Conservation (phyloP, 345 rosid genomes). For the Arabis alpina region DNA sequence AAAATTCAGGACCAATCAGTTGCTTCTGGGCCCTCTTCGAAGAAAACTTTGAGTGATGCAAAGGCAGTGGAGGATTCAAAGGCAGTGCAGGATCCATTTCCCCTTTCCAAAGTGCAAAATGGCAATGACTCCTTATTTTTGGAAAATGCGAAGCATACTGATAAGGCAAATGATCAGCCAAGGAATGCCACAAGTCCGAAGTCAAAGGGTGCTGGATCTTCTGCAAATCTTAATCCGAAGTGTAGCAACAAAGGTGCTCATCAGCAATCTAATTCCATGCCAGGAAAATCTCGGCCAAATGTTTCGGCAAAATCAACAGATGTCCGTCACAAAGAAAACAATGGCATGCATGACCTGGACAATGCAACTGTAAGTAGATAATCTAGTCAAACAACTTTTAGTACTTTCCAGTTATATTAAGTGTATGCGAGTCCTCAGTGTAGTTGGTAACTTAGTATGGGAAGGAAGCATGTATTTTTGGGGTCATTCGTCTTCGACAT, state of each 20-base stretch:
- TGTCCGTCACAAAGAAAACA: conserved; percentile 56
- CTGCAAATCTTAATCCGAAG: conserved; percentile 51
- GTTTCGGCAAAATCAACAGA: conserved; percentile 40
- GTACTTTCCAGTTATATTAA: conserved; percentile 33
- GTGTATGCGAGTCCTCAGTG: not conserved
- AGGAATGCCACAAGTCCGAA: conserved; percentile 53
- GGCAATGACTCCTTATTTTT: conserved; percentile 50
- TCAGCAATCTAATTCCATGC: conserved; percentile 51
- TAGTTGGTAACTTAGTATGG: conserved; percentile 11
- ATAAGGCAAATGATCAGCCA: conserved; percentile 53
- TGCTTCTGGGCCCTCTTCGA: conserved; percentile 51
- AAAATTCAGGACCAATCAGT: conserved; percentile 51
- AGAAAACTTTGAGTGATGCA: conserved; percentile 58
- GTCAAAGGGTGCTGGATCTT: conserved; percentile 55
- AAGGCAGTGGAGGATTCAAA: conserved; percentile 50
- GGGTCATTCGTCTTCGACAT: conserved; percentile 26
- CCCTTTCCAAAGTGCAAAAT: conserved; percentile 50
- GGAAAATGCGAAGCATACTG: conserved; percentile 55
- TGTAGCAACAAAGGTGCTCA: conserved; percentile 54
- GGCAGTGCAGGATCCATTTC: conserved; percentile 46
- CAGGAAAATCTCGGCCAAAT: conserved; percentile 51
- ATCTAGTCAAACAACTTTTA: conserved; percentile 53
- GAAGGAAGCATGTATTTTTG: conserved; percentile 1
- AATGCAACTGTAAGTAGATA: conserved; percentile 64
- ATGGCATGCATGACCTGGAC: conserved; percentile 53